Conservation (phyloP, 2,329 filamentous ascomycete species). For the Fusarium goolgardi region DNA sequence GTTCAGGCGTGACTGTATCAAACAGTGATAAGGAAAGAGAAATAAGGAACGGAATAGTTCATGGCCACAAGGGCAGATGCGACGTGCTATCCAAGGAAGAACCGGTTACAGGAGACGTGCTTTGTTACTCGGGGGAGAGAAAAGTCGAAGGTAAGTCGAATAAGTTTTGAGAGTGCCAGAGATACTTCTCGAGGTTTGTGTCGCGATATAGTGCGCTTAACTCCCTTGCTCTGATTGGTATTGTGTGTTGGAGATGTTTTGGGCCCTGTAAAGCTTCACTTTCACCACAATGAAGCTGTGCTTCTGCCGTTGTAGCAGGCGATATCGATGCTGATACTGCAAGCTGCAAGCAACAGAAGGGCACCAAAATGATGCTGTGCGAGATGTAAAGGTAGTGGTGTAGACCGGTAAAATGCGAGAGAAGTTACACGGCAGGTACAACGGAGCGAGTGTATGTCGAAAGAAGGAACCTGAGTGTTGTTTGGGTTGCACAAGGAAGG, state of each 20-base stretch:
- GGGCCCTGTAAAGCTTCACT: slow-evolving; percentile 10
- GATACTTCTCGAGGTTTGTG: slow-evolving; percentile 11
- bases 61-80: slow-evolving; percentile 25
- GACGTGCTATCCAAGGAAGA: neutral
- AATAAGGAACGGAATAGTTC: slow-evolving; percentile 14
- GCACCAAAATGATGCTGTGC: slow-evolving; percentile 26
- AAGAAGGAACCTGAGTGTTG: slow-evolving; percentile 24
- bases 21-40: slow-evolving; percentile 23
- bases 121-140: slow-evolving; percentile 4
- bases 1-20: slow-evolving; percentile 42
- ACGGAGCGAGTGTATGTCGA: slow-evolving; percentile 30
- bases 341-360: slow-evolving; percentile 28
- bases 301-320: slow-evolving; percentile 20
- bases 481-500: slow-evolving; percentile 38
- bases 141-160: neutral
- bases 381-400: slow-evolving; percentile 36
- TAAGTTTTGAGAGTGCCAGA: neutral
- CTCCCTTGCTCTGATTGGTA: neutral
- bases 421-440: slow-evolving; percentile 40
- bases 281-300: slow-evolving; percentile 32
- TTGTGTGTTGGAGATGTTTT: slow-evolving; percentile 16
- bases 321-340: slow-evolving; percentile 18
- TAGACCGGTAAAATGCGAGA: slow-evolving; percentile 4
- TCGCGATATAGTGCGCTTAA: slow-evolving; percentile 14
- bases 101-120: neutral